Percentiles rank a stretch among this genome's conserved stretches.
These are phyloP conservation scores for Zancudomyces culisetae DNA, from an alignment of 371 early-diverging fungal species.

Conservation along the genomic window DNA sequence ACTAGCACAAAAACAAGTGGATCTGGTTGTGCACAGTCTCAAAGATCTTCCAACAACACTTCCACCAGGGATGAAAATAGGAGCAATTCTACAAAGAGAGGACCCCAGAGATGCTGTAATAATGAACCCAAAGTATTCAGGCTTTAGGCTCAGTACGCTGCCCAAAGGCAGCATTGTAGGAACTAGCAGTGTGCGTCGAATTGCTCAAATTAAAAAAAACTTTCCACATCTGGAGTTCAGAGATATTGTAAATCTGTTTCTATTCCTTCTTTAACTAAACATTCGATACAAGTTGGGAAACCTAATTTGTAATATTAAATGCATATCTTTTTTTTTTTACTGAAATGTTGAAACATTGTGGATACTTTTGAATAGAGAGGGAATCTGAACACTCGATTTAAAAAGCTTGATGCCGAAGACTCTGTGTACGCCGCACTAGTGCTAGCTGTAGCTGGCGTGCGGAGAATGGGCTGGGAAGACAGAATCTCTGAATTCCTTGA, in stretches of 20 bases:
- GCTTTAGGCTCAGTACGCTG: conserved; percentile 33
- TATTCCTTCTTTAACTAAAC: not conserved
- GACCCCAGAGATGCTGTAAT: conserved; percentile 83
- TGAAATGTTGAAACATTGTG: not conserved
- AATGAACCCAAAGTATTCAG: conserved; percentile 21
- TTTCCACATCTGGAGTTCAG: conserved; percentile 60
- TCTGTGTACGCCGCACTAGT: conserved; percentile 60
- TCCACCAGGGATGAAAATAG: conserved; percentile 64
- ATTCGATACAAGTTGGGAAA: not conserved
- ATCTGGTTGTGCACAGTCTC: conserved; percentile 81
- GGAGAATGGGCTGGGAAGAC: conserved; percentile 39
- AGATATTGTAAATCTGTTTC: conserved; percentile 29
- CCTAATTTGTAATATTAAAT: not conserved
- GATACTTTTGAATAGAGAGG: conserved; percentile 20
- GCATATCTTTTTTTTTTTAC: not conserved
- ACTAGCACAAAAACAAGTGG: conserved; percentile 44
- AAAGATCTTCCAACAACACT: conserved; percentile 88
- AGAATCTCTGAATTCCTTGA: conserved; percentile 53
- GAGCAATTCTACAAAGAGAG: conserved; percentile 66
- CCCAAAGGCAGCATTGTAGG: conserved; percentile 70
- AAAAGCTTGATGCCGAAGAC: conserved; percentile 64
- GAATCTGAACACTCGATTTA: conserved; percentile 68
- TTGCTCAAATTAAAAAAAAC: conserved; percentile 62
- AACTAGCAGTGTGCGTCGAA: conserved; percentile 75
- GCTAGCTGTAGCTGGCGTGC: conserved; percentile 77